A percentile compares a stretch with the other conserved stretches of the same genome.
Evolutionary conservation across 768 basidiomycete genomes (phyloP).

Genomic region (Leccinum arenicola): DNA sequence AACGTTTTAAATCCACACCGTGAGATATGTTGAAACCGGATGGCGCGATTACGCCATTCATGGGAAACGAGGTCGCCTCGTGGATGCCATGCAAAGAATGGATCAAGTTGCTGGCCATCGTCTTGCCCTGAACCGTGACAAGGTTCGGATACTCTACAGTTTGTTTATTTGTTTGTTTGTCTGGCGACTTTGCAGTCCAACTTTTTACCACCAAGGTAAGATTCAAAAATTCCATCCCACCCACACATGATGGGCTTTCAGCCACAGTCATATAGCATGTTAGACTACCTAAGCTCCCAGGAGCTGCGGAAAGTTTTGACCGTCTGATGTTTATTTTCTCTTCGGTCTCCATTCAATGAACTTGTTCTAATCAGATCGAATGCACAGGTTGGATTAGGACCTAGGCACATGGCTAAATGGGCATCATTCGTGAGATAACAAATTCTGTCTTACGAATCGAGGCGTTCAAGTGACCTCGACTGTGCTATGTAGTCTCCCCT

Average conservation of each 20-base stretch:
- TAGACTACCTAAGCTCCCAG: constrained; percentile 30
- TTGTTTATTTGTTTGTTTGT: background rate
- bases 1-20: constrained; percentile 20
- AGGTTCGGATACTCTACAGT: background rate
- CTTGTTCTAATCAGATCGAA: constrained; percentile 1
- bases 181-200: too few relatives aligned
- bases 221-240: background rate
- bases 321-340: background rate
- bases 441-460: background rate
- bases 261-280: constrained; percentile 31
- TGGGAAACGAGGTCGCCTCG: constrained; percentile 30
- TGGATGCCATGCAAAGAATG: constrained; percentile 15
- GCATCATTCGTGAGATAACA: background rate
- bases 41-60: constrained; percentile 24
- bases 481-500: background rate
- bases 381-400: background rate
- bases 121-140: constrained; percentile 6
- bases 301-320: constrained; percentile 24
- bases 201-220: background rate
- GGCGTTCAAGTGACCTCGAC: background rate
- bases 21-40: constrained; percentile 14
- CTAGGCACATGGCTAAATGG: background rate
- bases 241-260: constrained; percentile 13
- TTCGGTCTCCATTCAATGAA: background rate
- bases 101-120: background rate